Evolutionary conservation across 768 basidiomycete genomes (phyloP), one percentile per base, ranked within the genome.

Genomic region (Rhodocollybia butyracea): DNA sequence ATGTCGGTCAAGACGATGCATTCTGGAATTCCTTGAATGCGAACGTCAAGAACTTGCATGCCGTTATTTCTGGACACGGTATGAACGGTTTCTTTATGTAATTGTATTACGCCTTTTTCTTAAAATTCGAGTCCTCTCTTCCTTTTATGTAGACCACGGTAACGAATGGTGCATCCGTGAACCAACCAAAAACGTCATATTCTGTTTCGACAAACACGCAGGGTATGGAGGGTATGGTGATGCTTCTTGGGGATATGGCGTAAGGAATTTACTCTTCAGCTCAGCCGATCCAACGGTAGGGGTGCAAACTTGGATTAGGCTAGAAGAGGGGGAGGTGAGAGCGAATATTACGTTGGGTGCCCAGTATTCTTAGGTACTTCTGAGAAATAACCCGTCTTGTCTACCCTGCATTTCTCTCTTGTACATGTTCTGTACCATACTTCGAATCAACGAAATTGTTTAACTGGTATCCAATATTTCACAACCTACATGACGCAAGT

Each of bases 131-230:
- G 26, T 24, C 26, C 21, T n/a, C 19, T 19, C 34, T n/a, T 13
- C n/a, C 36, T n/a, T 2, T 17, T 24, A 26, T n/a, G 22, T 26
- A 87, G 88, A 87, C 64, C 89, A 91, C 59, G 89, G 89, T 1
- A 78, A 90, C 56, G 87, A 89, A 65, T 91, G 89, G 89, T 91
- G 89, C 57, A 79, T 80, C 7, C 81, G 86, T 17, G 85, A 89
- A 57, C 77, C 78, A 2, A 76, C 74, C 3, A 82, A 82, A 57
- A 70, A 80, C 38, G 77, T 86, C 8, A 78, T 87, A 0, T 88
- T 89, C 66, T 91, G 89, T 64, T 91, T 90, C 59, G 77, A 79
- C 63, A 90, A 90, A 65, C 89, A 90, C 64, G 85, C 86, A 1
- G 88, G 88, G 83, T 88, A 60, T 12, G 72, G 53, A 42, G 53